These are phyloP conservation scores for Hawksworthiomyces lignivorus DNA, from an alignment of 2,329 filamentous ascomycete species.

Conservation along the genomic window DNA sequence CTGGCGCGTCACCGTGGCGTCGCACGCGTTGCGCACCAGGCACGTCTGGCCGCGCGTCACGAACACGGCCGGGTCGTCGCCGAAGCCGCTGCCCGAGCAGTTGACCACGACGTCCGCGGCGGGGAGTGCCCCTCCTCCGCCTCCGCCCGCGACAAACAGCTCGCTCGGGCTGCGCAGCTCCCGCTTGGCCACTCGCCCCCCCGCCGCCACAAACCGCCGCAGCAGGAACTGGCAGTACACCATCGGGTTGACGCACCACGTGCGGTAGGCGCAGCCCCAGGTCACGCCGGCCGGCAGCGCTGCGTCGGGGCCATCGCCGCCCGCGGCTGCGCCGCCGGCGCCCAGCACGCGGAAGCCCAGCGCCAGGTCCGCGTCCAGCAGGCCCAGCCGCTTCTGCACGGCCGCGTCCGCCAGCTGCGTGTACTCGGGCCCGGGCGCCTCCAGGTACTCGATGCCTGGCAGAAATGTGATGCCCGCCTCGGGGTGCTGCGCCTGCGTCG, in stretches of 20 bases:
- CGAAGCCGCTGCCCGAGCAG: slow-evolving; percentile 38
- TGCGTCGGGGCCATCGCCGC: too few species aligned
- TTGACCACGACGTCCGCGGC: slow-evolving; percentile 36
- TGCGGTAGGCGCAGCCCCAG: slow-evolving; percentile 44
- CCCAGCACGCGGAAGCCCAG: slow-evolving; percentile 31
- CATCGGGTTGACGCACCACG: slow-evolving; percentile 48
- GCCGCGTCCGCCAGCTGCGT: slow-evolving; percentile 12
- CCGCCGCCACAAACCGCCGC: slow-evolving; percentile 30
- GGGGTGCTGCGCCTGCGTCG: slow-evolving; percentile 21
- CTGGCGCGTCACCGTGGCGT: slow-evolving; percentile 48
- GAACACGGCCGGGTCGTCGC: slow-evolving; percentile 18
- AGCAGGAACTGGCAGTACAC: slow-evolving; percentile 43
- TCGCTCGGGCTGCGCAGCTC: slow-evolving; percentile 30
- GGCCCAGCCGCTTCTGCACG: slow-evolving; percentile 24
- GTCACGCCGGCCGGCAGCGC: slow-evolving; percentile 31
- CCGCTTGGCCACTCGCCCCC: slow-evolving; percentile 27
- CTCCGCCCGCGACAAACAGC: slow-evolving; percentile 25
- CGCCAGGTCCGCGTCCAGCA: slow-evolving; percentile 25
- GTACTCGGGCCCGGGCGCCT: slow-evolving; percentile 35
- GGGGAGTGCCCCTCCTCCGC: slow-evolving; percentile 14
- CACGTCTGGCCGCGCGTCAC: slow-evolving; percentile 37
- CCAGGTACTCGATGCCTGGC: slow-evolving; percentile 44
- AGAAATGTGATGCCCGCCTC: slow-evolving; percentile 41
- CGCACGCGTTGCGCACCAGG: slow-evolving; percentile 31
- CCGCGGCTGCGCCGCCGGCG: too few species aligned